Base-by-base conservation (phyloP, 805 yeast genomes). In the Dipodascus geniculatus region DNA sequence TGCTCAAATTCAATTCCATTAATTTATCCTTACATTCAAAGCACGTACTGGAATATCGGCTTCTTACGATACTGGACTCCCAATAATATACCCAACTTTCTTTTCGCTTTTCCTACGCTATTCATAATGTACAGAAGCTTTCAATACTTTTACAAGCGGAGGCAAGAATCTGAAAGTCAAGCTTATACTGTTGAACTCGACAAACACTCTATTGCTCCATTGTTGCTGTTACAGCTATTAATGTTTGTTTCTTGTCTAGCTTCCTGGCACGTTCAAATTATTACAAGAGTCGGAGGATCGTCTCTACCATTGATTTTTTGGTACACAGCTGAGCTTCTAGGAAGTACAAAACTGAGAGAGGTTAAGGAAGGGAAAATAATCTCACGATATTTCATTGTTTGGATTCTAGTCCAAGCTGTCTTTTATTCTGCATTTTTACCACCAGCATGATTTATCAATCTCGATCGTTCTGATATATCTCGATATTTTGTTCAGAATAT, bases 391-490 rank as follows among this genome's bases (percentile, higher is more conserved):
- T 69, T 80, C 60, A 58, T 81, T 3, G 59, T 76, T 0, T 90
- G 96, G 95, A 72, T 71, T 22, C 64, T 82, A 3, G 60, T 81
- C 2, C 96, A 90, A 67, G 77, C 90, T 0, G 76, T 79, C 1
- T 69, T 90, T 51, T 90, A 80, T 69, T 87, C 84, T 4, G 82
- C 82, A n/a, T 90, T 87, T 63, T 71, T 90, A 48, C 98, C 97
- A 1, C 98, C 98, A 2, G 98, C 98, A n/a, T 88, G 65, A 23
- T 47, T 23, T 42, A 20, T 8, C 19, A 22, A 22, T 20, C 8
- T 38, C 14, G 4, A 4, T 38, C 19, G 11, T 38, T 38, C 14
- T n/a, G 44, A 38, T 6, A 6, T 28, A 6, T 28, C 33, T 28
- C 11, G 6, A 6, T 11, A 6, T 11, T 28, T 28, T 28, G 33